phyloP scores from a whole-genome alignment of 805 yeast species.

The Nakazawaea wyomingensis region DNA sequence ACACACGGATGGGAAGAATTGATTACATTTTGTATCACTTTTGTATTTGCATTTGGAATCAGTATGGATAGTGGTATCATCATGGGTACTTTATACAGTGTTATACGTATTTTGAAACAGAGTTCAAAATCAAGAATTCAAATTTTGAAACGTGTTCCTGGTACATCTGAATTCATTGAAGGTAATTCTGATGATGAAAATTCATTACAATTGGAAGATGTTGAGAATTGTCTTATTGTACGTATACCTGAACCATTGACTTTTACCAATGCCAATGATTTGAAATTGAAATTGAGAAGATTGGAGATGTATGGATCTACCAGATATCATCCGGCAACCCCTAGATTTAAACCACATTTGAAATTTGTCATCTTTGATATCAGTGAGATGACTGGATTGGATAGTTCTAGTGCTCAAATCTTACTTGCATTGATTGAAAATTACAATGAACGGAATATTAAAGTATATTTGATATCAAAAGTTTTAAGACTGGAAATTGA shows the following conservation, averaged over 20 bases:
- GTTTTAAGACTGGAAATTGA: slow-evolving; percentile 23
- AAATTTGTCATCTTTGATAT: slow-evolving; percentile 68
- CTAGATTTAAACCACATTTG: slow-evolving; percentile 42
- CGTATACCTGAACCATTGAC: slow-evolving; percentile 86
- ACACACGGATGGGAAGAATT: slow-evolving; percentile 77
- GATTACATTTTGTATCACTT: slow-evolving; percentile 59
- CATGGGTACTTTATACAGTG: slow-evolving; percentile 77
- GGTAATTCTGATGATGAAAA: slow-evolving; percentile 54
- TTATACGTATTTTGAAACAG: slow-evolving; percentile 73
- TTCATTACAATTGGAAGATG: slow-evolving; percentile 26
- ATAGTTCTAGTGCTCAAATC: slow-evolving; percentile 75
- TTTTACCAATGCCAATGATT: slow-evolving; percentile 78
- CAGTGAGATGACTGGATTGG: slow-evolving; percentile 76
- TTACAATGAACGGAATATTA: slow-evolving; percentile 50
- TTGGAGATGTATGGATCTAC: slow-evolving; percentile 75
- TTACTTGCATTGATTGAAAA: slow-evolving; percentile 52
- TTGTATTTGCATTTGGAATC: slow-evolving; percentile 56
- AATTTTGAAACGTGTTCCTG: slow-evolving; percentile 65
- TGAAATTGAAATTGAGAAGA: slow-evolving; percentile 60
- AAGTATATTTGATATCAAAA: slow-evolving; percentile 40
- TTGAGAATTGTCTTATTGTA: slow-evolving; percentile 72
- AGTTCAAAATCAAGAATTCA: slow-evolving; percentile 82
- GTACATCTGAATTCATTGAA: slow-evolving; percentile 50
- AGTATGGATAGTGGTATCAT: slow-evolving; percentile 89
- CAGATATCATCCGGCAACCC: slow-evolving; percentile 70